Evolutionary conservation across 2,329 filamentous ascomycete species (phyloP).

Genomic region (Albophoma yamanashiensis): DNA sequence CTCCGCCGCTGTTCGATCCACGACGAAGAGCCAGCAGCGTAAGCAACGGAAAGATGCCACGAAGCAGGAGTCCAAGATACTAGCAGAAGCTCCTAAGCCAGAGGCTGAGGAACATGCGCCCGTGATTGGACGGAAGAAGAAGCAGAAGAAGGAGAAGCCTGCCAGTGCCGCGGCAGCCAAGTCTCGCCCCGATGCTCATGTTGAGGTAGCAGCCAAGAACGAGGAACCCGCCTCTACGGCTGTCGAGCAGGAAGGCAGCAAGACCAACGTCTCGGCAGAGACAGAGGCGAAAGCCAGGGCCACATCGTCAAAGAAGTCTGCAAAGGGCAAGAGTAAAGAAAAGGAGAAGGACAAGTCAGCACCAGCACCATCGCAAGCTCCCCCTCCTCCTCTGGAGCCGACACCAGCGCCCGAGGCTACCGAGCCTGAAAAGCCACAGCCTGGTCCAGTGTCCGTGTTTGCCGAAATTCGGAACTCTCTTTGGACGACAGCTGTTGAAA

Average conservation of each 20-base stretch:
- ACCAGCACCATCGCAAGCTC: conserved; percentile 3
- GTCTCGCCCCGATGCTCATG: conserved; percentile 3
- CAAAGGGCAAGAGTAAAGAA: conserved; percentile 17
- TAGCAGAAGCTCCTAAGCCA: conserved; percentile 36
- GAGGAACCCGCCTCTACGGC: conserved; percentile 1
- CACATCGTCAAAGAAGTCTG: conserved; percentile 16
- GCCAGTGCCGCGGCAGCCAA: conserved; percentile 9
- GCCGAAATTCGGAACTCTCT: conserved; percentile 21
- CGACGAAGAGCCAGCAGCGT: conserved; percentile 69
- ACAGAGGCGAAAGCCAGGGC: conserved; percentile 16
- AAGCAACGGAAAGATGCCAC: conserved; percentile 62
- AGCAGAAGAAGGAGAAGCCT: conserved; percentile 65
- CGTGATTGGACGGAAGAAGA: conserved; percentile 73
- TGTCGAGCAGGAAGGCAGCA: not conserved
- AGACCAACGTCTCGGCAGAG: conserved; percentile 6
- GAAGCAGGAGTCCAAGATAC: conserved; percentile 49
- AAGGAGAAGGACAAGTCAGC: conserved; percentile 3
- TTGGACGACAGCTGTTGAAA: conserved; percentile 21
- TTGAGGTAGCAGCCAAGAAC: conserved; percentile 6
- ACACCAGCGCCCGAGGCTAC: conserved; percentile 8
- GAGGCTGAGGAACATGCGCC: conserved; percentile 55
- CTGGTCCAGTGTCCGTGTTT: conserved; percentile 23
- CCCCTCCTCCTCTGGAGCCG: conserved; percentile 8
- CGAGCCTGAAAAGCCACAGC: conserved; percentile 17
- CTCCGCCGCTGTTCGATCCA: conserved; percentile 55